Evolutionary conservation across 345 rosid genomes (phyloP).

Genomic region (Brassica carinata): DNA sequence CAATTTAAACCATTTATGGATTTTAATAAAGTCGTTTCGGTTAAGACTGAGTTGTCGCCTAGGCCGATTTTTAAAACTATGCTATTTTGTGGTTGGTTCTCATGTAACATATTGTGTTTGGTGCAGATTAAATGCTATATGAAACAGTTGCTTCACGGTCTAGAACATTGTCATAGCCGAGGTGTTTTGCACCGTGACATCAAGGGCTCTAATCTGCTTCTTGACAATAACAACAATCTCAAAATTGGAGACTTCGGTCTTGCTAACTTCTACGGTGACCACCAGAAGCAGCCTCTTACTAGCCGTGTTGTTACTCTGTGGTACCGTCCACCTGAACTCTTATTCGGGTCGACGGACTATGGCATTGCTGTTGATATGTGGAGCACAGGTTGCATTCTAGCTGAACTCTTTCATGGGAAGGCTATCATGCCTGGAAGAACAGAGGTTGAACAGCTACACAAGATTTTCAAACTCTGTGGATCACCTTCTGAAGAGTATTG

Average conservation of each 20-base stretch:
- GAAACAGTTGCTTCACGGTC: conserved; percentile 62
- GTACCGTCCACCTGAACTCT: conserved; percentile 75
- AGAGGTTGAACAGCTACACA: conserved; percentile 76
- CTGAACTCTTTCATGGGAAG: conserved; percentile 67
- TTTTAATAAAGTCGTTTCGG: too few relatives aligned
- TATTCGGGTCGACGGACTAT: conserved; percentile 65
- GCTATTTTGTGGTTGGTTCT: not conserved
- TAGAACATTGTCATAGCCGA: conserved; percentile 64
- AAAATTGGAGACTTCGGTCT: conserved; percentile 72
- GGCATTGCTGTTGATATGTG: conserved; percentile 67
- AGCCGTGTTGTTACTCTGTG: conserved; percentile 76
- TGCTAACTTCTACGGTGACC: conserved; percentile 45
- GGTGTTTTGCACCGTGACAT: conserved; percentile 74
- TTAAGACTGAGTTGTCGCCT: not conserved
- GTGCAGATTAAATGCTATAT: conserved; percentile 71
- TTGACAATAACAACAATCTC: conserved; percentile 58
- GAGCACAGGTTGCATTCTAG: conserved; percentile 73
- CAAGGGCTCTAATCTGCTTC: conserved; percentile 64
- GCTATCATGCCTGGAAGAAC: conserved; percentile 78
- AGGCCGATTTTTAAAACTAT: not conserved
- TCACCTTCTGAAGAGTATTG: conserved; percentile 77
- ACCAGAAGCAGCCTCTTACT: conserved; percentile 60
- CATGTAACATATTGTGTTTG: not conserved
- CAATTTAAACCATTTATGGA: too few relatives aligned
- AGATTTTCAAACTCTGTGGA: conserved; percentile 75